A percentile compares a stretch with the other conserved stretches of the same genome.
These are phyloP conservation scores for Jatropha multifida DNA, from an alignment of 441 rosid species.

Conservation along the genomic window DNA sequence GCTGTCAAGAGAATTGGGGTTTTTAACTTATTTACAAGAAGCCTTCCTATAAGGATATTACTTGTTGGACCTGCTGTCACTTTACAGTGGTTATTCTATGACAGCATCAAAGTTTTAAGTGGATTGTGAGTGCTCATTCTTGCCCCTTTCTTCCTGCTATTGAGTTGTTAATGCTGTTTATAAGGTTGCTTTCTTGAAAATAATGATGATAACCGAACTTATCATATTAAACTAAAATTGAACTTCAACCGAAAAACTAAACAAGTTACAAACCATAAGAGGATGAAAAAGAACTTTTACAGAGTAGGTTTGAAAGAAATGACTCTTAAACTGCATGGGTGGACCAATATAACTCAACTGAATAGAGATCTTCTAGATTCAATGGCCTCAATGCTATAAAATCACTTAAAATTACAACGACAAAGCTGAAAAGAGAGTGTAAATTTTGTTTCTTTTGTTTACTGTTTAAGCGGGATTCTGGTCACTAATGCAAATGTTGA, in stretches of 20 bases:
- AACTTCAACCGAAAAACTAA: background rate
- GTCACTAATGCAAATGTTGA: background rate
- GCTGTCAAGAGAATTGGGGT: slow-evolving; percentile 70
- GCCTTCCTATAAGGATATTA: slow-evolving; percentile 66
- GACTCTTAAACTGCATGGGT: background rate
- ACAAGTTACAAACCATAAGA: background rate
- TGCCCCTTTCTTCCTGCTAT: background rate
- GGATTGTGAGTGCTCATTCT: slow-evolving; percentile 61
- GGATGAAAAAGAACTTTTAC: background rate
- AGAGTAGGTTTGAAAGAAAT: background rate
- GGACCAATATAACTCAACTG: background rate
- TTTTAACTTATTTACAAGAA: slow-evolving; percentile 64
- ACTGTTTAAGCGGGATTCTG: background rate
- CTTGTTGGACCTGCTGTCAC: slow-evolving; percentile 75
- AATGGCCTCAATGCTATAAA: background rate
- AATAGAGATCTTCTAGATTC: background rate
- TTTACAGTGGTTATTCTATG: slow-evolving; percentile 73
- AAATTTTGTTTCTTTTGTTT: background rate
- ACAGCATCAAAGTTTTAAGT: slow-evolving; percentile 61
- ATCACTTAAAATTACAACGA: background rate
- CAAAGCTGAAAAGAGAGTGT: background rate
- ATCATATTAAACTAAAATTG: background rate
- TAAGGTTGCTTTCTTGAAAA: background rate
- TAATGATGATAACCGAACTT: background rate
- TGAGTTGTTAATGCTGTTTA: background rate